phyloP scores from a whole-genome alignment of 192 early-diverging fungal genomes.

The Coemansia erecta region DNA sequence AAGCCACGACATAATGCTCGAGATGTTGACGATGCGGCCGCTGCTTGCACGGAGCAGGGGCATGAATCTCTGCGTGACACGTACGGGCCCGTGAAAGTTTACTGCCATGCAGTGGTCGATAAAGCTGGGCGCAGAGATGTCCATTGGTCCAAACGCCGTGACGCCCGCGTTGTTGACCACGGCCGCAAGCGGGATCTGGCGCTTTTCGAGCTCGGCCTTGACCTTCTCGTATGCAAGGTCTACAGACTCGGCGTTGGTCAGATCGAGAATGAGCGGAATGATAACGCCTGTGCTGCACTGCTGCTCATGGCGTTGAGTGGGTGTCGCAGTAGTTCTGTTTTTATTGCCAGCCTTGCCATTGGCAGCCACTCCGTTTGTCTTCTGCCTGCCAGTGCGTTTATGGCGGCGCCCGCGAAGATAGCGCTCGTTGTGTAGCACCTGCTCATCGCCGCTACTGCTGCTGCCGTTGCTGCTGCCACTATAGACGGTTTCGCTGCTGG shows the following conservation, averaged over 20 bases:
- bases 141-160: conserved; percentile 50
- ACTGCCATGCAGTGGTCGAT: conserved; percentile 47
- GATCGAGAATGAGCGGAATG: conserved; percentile 51
- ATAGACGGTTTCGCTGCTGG: not conserved
- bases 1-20: conserved; percentile 54
- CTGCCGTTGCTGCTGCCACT: not conserved
- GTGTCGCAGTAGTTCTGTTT: not conserved
- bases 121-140: conserved; percentile 33
- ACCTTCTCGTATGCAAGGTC: conserved; percentile 34
- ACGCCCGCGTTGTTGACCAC: conserved; percentile 57
- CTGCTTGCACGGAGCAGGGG: conserved; percentile 43
- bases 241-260: conserved; percentile 36
- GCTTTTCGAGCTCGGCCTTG: conserved; percentile 26
- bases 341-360: not conserved
- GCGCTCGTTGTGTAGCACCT: too few relatives aligned
- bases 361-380: too few relatives aligned
- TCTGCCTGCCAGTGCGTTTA: too few relatives aligned
- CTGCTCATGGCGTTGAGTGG: not conserved
- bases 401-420: too few relatives aligned
- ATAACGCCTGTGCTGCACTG: conserved; percentile 14
- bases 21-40: conserved; percentile 54
- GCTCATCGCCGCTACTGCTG: not conserved
- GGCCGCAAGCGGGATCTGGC: conserved; percentile 42
- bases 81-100: conserved; percentile 54
- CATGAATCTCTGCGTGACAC: conserved; percentile 50